Evolutionary conservation across 345 rosid species (phyloP).

Genomic region (Euclidium syriacum): DNA sequence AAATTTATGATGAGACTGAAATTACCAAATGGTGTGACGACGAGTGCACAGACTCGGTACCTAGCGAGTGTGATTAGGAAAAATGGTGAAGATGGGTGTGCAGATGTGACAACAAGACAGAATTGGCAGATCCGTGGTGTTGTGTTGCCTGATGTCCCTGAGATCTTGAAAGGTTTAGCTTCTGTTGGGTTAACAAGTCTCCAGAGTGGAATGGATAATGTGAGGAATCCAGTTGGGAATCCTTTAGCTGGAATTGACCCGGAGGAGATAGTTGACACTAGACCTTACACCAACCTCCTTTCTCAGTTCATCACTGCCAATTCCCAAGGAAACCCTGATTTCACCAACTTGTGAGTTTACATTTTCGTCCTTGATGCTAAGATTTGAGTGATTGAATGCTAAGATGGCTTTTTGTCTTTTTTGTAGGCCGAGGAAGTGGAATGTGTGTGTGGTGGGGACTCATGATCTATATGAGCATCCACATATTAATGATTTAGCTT

Average conservation of each 20-base stretch:
- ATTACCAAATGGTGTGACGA: constrained; percentile 93
- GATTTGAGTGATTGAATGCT: constrained; percentile 6
- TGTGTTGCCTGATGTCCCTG: constrained; percentile 82
- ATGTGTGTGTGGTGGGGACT: constrained; percentile 85
- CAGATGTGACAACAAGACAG: constrained; percentile 89
- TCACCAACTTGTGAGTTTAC: constrained; percentile 68
- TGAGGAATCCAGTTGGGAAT: constrained; percentile 90
- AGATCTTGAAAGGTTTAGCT: constrained; percentile 72
- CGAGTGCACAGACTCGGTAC: constrained; percentile 79
- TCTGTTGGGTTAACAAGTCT: constrained; percentile 81
- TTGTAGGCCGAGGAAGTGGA: constrained; percentile 96
- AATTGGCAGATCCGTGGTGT: constrained; percentile 98
- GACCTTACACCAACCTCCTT: constrained; percentile 72
- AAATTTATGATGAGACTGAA: constrained; percentile 97
- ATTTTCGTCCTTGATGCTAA: background rate
- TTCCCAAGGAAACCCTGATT: constrained; percentile 60
- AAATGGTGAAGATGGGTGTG: constrained; percentile 92
- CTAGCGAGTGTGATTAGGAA: constrained; percentile 81
- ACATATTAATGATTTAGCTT: constrained; percentile 93
- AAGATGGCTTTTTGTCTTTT: constrained; percentile 2
- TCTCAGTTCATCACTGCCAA: constrained; percentile 80
- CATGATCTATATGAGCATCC: constrained; percentile 98
- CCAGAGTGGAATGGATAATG: constrained; percentile 98
- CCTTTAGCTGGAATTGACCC: constrained; percentile 96
- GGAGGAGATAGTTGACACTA: constrained; percentile 75